Conservation (phyloP, 768 basidiomycete species). For the Kwoniella sp. region DNA sequence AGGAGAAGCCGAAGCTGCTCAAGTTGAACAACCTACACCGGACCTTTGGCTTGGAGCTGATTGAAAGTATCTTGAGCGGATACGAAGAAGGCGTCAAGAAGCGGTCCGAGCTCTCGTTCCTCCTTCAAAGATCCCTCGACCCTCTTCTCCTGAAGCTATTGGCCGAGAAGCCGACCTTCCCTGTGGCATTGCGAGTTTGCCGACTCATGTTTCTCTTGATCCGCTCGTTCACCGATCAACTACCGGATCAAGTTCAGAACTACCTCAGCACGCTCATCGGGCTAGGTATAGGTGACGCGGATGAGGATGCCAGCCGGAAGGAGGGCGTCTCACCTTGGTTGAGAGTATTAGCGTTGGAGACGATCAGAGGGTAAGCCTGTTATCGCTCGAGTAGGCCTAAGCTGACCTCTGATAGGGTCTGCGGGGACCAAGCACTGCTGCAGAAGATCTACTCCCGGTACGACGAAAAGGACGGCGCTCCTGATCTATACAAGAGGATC, state of each 20-base stretch:
- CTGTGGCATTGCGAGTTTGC: slow-evolving; percentile 81
- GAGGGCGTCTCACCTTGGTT: slow-evolving; percentile 65
- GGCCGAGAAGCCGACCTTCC: slow-evolving; percentile 73
- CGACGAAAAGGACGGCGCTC: slow-evolving; percentile 16
- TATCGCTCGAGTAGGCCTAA: not conserved
- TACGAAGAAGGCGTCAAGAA: slow-evolving; percentile 55
- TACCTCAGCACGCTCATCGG: slow-evolving; percentile 62
- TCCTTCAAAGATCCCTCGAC: slow-evolving; percentile 85
- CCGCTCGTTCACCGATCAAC: slow-evolving; percentile 79
- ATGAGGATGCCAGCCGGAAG: slow-evolving; percentile 26
- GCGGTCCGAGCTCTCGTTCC: slow-evolving; percentile 76
- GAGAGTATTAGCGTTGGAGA: slow-evolving; percentile 85
- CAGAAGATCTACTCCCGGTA: slow-evolving; percentile 35
- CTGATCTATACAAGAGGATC: slow-evolving; percentile 56
- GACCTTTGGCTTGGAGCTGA: slow-evolving; percentile 93
- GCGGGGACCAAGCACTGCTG: slow-evolving; percentile 40
- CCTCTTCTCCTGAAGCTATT: slow-evolving; percentile 81
- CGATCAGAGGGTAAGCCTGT: slow-evolving; percentile 68
- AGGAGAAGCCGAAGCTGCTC: slow-evolving; percentile 69
- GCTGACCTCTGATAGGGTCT: slow-evolving; percentile 26
- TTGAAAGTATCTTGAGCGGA: slow-evolving; percentile 80
- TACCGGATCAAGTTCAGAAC: slow-evolving; percentile 77
- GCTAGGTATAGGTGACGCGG: slow-evolving; percentile 51
- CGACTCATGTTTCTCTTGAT: slow-evolving; percentile 89
- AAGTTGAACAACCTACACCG: slow-evolving; percentile 77